Base-by-base conservation (phyloP, 805 yeast species). In the Ogataea sp. region DNA sequence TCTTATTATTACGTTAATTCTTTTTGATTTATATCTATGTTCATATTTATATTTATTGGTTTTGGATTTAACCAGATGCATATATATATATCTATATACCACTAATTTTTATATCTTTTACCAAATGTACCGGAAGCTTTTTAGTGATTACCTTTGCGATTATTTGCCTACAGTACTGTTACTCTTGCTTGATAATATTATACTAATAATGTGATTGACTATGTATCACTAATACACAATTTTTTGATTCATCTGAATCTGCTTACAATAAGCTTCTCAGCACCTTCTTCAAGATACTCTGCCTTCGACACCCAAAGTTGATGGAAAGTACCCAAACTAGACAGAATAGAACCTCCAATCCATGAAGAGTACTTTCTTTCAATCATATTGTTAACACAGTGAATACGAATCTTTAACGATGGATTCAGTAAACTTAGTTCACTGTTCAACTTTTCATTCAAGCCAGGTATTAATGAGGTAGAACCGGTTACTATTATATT, bases 311-410 rank as follows among this genome's bases (percentile, higher is more conserved):
- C 95, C 96, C 96, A 89, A 63, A 84, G 65, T 60, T 89, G 97
- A 59, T 89, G 97, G 70, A 89, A 89, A 2, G 96, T 85, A 26
- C 97, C 97, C 50, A 89, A 69, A 38, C 93, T 80, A 6, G 95
- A 78, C 40, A 89, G 65, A 29, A 89, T 88, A 47, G 90, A 80
- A 7, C 96, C 96, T 34, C 97, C 97, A 37, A 89, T 73, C 96
- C 96, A 89, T 7, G 90, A 70, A 43, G 87, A 83, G 54, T 75
- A 82, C 47, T 77, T 75, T 54, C 96, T 73, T 61, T 89, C 96
- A 40, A 70, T 70, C 4, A 80, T 59, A 52, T 78, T 80, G 33
- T 96, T 96, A 6, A 82, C 75, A 2, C 95, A 81, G 49, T 87
- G 83, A 26, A 89, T 71, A 54, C 96, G 69, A 32, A 88, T 78